Percentiles rank a stretch among this genome's conserved stretches.
Evolutionary conservation across 306 rosid species (phyloP).

Genomic region (Cyamopsis tetragonoloba): DNA sequence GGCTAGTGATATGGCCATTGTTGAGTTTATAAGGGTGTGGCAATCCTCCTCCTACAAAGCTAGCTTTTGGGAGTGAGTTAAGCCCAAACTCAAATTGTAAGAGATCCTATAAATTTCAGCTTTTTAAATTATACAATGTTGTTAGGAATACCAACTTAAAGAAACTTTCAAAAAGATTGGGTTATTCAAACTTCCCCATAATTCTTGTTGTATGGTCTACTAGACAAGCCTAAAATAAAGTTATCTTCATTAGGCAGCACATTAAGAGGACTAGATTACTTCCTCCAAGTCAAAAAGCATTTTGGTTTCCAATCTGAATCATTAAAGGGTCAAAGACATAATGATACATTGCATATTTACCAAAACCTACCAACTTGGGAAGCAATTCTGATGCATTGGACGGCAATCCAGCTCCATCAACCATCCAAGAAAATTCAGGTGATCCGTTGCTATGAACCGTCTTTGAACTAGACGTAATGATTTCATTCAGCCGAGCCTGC

Average conservation of each 20-base stretch:
- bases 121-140: background rate
- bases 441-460: constrained; percentile 35
- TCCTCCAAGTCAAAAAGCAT: background rate
- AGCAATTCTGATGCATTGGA: constrained; percentile 73
- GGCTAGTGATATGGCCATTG: too few species aligned
- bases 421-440: constrained; percentile 73
- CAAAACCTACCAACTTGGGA: constrained; percentile 65
- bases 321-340: background rate
- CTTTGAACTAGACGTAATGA: constrained; percentile 61
- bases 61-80: too few species aligned
- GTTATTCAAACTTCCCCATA: background rate
- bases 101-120: background rate
- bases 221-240: constrained; percentile 4
- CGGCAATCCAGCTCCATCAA: constrained; percentile 94
- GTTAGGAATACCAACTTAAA: background rate
- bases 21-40: too few species aligned
- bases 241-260: background rate
- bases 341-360: background rate
- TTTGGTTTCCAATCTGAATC: constrained; percentile 7
- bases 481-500: constrained; percentile 86
- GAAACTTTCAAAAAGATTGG: background rate
- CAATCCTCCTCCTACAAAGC: too few species aligned
- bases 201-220: background rate
- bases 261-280: background rate
- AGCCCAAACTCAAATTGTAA: too few species aligned